Evolutionary conservation across 1,139 yeast genomes (phyloP).

Genomic region (Kodamaea derodonti): DNA sequence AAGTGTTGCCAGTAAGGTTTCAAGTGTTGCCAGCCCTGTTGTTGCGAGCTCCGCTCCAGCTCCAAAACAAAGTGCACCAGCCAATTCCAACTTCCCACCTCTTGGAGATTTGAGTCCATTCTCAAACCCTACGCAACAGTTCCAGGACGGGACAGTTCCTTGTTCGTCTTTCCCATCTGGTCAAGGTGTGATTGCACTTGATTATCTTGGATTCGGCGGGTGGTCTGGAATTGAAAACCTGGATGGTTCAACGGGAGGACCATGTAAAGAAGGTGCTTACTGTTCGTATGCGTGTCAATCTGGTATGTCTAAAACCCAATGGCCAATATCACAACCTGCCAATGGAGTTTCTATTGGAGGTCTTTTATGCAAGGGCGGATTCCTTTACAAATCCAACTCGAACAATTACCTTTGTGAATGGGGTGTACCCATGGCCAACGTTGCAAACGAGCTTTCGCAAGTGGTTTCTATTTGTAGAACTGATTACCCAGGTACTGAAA

Average conservation of each 20-base stretch:
- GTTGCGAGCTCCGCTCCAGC: conserved; percentile 5
- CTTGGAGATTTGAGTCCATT: conserved; percentile 56
- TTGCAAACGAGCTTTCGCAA: conserved; percentile 58
- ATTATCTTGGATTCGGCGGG: conserved; percentile 83
- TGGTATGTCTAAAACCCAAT: conserved; percentile 96
- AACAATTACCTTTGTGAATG: conserved; percentile 71
- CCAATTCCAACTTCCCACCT: conserved; percentile 5
- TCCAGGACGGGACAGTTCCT: conserved; percentile 74
- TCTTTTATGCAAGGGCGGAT: conserved; percentile 72
- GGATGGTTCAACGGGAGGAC: conserved; percentile 59
- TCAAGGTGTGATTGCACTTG: conserved; percentile 82
- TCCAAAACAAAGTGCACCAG: background rate
- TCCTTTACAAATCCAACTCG: conserved; percentile 73
- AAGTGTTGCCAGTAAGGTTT: conserved; percentile 10
- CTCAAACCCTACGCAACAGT: conserved; percentile 50
- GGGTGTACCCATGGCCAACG: conserved; percentile 70
- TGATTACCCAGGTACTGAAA: conserved; percentile 98
- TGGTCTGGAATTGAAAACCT: conserved; percentile 77
- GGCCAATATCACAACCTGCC: conserved; percentile 84
- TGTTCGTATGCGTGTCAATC: conserved; percentile 96
- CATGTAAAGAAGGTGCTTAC: conserved; percentile 82
- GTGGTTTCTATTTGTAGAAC: conserved; percentile 91
- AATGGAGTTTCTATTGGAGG: conserved; percentile 93
- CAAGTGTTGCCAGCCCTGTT: conserved; percentile 11
- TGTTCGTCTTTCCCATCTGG: conserved; percentile 86